Conservation (phyloP, 306 rosid genomes). For the Pterocarpus santalinus region DNA sequence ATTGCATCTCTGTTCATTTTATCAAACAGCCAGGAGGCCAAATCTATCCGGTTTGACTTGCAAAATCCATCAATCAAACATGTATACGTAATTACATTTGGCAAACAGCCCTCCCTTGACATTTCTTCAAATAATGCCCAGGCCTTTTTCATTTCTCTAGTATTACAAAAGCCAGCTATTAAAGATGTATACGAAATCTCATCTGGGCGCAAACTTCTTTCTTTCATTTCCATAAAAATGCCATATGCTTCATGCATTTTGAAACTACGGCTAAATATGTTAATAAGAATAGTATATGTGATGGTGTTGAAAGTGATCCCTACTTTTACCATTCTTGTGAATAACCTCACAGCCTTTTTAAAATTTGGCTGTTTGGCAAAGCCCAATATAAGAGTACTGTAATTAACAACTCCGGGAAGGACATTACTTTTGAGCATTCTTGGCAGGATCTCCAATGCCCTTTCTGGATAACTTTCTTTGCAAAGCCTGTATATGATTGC, state of each 20-base stretch:
- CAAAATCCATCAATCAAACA: constrained; percentile 68
- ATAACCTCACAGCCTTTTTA: constrained; percentile 56
- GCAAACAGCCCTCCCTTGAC: constrained; percentile 54
- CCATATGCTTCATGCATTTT: constrained; percentile 53
- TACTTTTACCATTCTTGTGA: constrained; percentile 56
- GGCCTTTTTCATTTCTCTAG: constrained; percentile 56
- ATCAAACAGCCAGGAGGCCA: constrained; percentile 55
- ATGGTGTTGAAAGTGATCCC: constrained; percentile 56
- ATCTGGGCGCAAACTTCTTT: constrained; percentile 60
- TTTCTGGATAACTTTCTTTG: constrained; percentile 55
- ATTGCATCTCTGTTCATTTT: constrained; percentile 55
- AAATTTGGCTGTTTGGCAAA: constrained; percentile 60
- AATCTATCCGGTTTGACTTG: constrained; percentile 62
- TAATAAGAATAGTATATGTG: constrained; percentile 62
- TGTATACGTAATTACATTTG: constrained; percentile 63
- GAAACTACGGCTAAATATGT: constrained; percentile 46
- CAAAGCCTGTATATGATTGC: constrained; percentile 60
- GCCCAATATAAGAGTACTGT: constrained; percentile 62
- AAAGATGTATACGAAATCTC: constrained; percentile 61
- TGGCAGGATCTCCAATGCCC: constrained; percentile 68
- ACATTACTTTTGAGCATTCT: constrained; percentile 70
- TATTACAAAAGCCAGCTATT: constrained; percentile 63
- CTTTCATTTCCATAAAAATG: constrained; percentile 56
- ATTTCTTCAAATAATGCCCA: constrained; percentile 59
- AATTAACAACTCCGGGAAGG: constrained; percentile 62